Evolutionary conservation across 164 flowering plant genomes (phyloP), one percentile per base, ranked within the genome.

Genomic region (Brasenia schreberi): DNA sequence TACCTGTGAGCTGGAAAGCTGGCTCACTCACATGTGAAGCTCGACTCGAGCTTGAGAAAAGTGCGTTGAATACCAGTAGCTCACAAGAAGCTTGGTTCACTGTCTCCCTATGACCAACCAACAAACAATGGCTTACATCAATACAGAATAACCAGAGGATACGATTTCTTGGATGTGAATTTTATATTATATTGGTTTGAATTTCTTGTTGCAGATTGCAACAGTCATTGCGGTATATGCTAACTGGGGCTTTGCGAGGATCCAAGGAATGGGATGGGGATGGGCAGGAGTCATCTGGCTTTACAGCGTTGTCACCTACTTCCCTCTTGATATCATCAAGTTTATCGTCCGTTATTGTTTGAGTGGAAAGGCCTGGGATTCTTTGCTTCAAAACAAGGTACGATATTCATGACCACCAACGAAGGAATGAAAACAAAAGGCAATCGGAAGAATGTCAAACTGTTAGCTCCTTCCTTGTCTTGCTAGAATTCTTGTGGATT

Each of bases 241-340:
- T 18, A 72, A 64, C 67, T 83, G 88, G 92, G 78, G 61, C 9
- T 87, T 88, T 61, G 88, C 92, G 0, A 69, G 82, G 65, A 76
- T 88, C 61, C 23, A 72, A 45, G 96, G 90, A 61, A 79, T 87
- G 56, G 92, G 96, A 1, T 88, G 96, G 96, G 88, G 85, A 58
- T 88, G 96, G 96, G 92, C 88, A 27, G 90, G 86, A 67, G 82
- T 70, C 2, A 82, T 88, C 65, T 88, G 96, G 92, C 0, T 87
- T 33, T 88, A 65, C 78, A 85, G 87, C 67, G 65, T 88, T 43
- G 43, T 88, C 65, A 80, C 84, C 64, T 88, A 88, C 81, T 18
- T 87, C 68, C 96, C 96, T 67, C 88, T 88, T 7, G 96, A 88
- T 60, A 18, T 87, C 72, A 77, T 86, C 78, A 88, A 88, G 76